phyloP scores from a whole-genome alignment of 2,329 filamentous ascomycete species.

The Diaporthe amygdali region DNA sequence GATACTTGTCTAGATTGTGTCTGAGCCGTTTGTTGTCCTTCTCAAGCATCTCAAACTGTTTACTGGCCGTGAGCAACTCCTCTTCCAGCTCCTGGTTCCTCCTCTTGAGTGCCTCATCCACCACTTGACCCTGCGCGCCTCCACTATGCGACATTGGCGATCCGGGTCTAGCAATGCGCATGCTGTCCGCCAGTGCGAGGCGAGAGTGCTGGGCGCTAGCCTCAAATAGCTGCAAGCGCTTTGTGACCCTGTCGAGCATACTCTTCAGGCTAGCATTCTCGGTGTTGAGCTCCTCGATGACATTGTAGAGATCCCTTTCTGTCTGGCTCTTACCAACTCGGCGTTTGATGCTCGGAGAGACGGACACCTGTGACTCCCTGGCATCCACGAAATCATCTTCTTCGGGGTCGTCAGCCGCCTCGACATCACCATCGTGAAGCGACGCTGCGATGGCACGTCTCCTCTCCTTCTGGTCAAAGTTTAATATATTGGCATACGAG shows the following conservation, averaged over 20 bases:
- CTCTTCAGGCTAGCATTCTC: slow-evolving; percentile 88
- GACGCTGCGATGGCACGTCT: slow-evolving; percentile 59
- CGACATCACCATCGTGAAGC: slow-evolving; percentile 46
- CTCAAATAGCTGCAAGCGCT: slow-evolving; percentile 91
- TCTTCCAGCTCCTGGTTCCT: slow-evolving; percentile 72
- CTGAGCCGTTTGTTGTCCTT: slow-evolving; percentile 61
- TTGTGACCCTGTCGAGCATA: slow-evolving; percentile 84
- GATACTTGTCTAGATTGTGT: slow-evolving; percentile 61
- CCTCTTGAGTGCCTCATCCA: slow-evolving; percentile 50
- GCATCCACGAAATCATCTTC: slow-evolving; percentile 93
- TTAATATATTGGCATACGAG: slow-evolving; percentile 90
- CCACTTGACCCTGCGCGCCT: slow-evolving; percentile 37
- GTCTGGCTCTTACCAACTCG: slow-evolving; percentile 46
- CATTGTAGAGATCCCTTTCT: slow-evolving; percentile 62
- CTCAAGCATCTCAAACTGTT: slow-evolving; percentile 71
- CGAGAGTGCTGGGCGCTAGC: slow-evolving; percentile 87
- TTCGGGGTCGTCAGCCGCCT: slow-evolving; percentile 59
- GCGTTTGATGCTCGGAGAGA: slow-evolving; percentile 48
- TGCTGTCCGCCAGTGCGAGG: slow-evolving; percentile 85
- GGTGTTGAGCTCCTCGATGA: slow-evolving; percentile 84
- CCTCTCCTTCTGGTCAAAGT: slow-evolving; percentile 70
- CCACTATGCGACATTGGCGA: slow-evolving; percentile 50
- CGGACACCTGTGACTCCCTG: slow-evolving; percentile 63
- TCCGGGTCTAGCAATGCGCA: slow-evolving; percentile 64
- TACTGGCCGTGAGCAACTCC: slow-evolving; percentile 60